phyloP scores from a whole-genome alignment of 2,329 filamentous ascomycete species.

The Decorospora gaudefroyi region DNA sequence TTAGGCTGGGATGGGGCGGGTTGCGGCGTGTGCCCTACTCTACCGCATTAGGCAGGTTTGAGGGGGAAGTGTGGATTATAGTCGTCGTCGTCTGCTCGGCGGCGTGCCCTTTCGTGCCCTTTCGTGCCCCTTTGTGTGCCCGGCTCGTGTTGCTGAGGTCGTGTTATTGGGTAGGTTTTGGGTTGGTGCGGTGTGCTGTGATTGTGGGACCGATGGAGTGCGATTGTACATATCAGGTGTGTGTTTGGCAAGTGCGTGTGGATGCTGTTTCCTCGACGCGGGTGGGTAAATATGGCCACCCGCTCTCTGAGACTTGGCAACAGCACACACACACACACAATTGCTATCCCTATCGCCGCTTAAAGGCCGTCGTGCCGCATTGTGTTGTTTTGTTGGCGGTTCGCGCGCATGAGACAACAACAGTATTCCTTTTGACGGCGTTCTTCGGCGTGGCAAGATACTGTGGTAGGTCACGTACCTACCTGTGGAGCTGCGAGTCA shows the following conservation, averaged over 20 bases:
- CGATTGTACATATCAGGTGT: no score
- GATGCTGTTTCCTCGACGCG: no score
- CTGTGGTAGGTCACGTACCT: no score
- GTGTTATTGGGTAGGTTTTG: not conserved
- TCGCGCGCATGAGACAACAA: not conserved
- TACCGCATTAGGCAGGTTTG: not conserved
- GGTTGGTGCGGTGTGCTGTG: not conserved
- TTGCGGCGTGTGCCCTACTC: no score
- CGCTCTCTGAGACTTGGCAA: no score
- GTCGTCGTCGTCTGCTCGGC: not conserved
- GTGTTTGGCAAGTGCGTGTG: no score
- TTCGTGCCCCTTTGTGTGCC: constrained; percentile 4
- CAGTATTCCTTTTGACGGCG: not conserved
- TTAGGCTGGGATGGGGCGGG: no score
- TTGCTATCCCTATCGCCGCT: no score
- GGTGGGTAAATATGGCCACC: no score
- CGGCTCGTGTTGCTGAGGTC: not conserved
- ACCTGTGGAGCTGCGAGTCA: not conserved
- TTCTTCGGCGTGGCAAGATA: not conserved
- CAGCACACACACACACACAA: no score
- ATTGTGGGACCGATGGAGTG: no score
- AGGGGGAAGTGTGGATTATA: not conserved
- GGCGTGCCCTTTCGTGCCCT: constrained; percentile 8
- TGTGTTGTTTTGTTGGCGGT: not conserved
- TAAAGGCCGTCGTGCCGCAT: not conserved